Evolutionary conservation across 2,329 filamentous ascomycete species (phyloP).

Genomic region (Onygena corvina): DNA sequence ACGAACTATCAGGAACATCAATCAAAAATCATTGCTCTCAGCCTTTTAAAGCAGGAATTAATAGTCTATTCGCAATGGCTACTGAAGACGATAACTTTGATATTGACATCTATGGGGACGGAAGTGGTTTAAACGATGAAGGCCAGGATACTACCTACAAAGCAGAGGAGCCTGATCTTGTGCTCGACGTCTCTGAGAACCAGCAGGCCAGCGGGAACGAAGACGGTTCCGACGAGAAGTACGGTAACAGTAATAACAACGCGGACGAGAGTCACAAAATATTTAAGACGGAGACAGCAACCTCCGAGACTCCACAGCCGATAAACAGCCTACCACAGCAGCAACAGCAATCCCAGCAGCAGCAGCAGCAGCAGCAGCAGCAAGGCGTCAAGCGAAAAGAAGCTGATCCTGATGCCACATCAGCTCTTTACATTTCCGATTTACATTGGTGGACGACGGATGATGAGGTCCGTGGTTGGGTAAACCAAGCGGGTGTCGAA

Average conservation of each 20-base stretch:
- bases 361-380: conserved; percentile 33
- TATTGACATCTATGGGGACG: conserved; percentile 58
- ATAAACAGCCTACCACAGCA: conserved; percentile 21
- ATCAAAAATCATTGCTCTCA: conserved; percentile 18
- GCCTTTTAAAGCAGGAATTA: conserved; percentile 15
- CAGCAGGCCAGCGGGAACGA: conserved; percentile 20
- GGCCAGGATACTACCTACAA: conserved; percentile 39
- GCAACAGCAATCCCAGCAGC: conserved; percentile 23
- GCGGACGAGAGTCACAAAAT: conserved; percentile 18
- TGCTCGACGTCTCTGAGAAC: conserved; percentile 29
- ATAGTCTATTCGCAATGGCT: conserved; percentile 35
- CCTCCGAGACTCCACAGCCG: conserved; percentile 15
- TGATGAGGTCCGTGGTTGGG: conserved; percentile 84
- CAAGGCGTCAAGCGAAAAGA: conserved; percentile 54
- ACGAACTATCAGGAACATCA: conserved; percentile 24
- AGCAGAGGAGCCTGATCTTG: conserved; percentile 30
- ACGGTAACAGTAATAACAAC: conserved; percentile 20
- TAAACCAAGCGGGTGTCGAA: conserved; percentile 66
- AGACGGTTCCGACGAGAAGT: conserved; percentile 17
- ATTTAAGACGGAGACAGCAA: conserved; percentile 17
- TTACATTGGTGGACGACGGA: conserved; percentile 96
- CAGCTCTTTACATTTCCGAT: conserved; percentile 75
- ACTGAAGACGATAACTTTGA: conserved; percentile 58
- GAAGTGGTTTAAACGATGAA: conserved; percentile 37
- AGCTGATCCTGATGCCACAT: conserved; percentile 48